Percentiles rank a stretch among this genome's conserved stretches.
Conservation (phyloP, 805 yeast genomes). For the Lachancea meyersii region DNA sequence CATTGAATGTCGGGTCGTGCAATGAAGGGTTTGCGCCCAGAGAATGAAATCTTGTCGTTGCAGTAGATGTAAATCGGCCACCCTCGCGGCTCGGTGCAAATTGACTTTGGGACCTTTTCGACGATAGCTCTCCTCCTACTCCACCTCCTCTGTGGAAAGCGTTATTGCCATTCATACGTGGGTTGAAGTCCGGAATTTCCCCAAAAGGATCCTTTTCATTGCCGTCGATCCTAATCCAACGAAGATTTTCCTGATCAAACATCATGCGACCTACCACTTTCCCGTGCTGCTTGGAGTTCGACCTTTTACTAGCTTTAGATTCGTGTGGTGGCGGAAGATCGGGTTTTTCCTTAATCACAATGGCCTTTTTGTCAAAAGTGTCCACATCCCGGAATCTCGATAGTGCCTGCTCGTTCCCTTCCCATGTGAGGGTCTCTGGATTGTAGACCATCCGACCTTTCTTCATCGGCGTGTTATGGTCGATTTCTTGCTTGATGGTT, state of each 20-base stretch:
- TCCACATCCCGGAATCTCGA: conserved; percentile 23
- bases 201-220: conserved; percentile 29
- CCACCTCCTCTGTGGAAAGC: background rate
- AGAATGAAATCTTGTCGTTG: conserved; percentile 23
- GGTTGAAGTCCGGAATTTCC: conserved; percentile 21
- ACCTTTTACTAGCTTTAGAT: background rate
- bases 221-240: conserved; percentile 30
- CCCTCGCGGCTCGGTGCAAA: conserved; percentile 8
- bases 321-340: conserved; percentile 4
- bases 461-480: conserved; percentile 29
- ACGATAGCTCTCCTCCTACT: background rate
- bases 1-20: conserved; percentile 14
- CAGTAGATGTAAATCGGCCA: conserved; percentile 16
- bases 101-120: conserved; percentile 19
- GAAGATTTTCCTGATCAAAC: conserved; percentile 29
- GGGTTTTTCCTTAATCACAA: conserved; percentile 17
- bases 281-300: conserved; percentile 4
- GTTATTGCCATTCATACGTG: conserved; percentile 2
- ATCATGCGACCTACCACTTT: conserved; percentile 31
- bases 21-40: conserved; percentile 11
- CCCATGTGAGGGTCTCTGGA: conserved; percentile 30
- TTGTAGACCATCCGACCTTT: conserved; percentile 28
- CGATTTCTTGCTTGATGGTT: conserved; percentile 32
- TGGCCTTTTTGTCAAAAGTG: conserved; percentile 20
- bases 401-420: conserved; percentile 26